phyloP scores from a whole-genome alignment of 306 rosid species.

The Betula pendula region DNA sequence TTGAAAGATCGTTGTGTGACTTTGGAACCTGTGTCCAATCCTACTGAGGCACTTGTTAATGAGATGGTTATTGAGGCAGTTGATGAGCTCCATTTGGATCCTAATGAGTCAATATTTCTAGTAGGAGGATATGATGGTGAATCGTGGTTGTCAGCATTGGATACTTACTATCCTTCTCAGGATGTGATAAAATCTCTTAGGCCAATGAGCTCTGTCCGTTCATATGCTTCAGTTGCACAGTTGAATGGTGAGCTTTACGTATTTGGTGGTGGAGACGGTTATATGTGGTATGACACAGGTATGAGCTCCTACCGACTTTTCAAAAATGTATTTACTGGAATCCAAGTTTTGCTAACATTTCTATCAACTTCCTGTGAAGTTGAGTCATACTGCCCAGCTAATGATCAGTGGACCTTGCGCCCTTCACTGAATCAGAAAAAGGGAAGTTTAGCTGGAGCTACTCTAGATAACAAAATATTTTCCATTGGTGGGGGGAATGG shows the following conservation, averaged over 20 bases:
- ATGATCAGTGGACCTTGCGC: conserved; percentile 58
- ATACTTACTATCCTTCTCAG: conserved; percentile 51
- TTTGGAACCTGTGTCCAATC: conserved; percentile 36
- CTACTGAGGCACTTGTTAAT: conserved; percentile 25
- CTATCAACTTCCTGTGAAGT: conserved; percentile 47
- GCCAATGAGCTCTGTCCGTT: conserved; percentile 44
- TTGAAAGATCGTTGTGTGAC: conserved; percentile 37
- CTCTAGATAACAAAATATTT: conserved; percentile 44
- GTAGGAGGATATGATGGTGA: conserved; percentile 73
- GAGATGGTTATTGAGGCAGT: conserved; percentile 28
- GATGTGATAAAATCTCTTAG: conserved; percentile 45
- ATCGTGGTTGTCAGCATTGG: conserved; percentile 54
- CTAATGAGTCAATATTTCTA: conserved; percentile 58
- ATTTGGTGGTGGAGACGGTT: conserved; percentile 49
- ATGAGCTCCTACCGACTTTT: conserved; percentile 20
- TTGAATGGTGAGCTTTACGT: conserved; percentile 53
- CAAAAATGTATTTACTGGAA: conserved; percentile 8
- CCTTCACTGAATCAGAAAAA: conserved; percentile 66
- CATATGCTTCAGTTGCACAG: conserved; percentile 46
- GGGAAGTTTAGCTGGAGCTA: conserved; percentile 68
- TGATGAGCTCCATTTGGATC: conserved; percentile 44
- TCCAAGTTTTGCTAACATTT: conserved; percentile 15
- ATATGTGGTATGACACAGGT: conserved; percentile 54
- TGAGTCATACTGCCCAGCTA: conserved; percentile 58
- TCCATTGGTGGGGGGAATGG: conserved; percentile 55